Base-by-base conservation (phyloP, 306 rosid genomes). In the Arachis hypogaea region DNA sequence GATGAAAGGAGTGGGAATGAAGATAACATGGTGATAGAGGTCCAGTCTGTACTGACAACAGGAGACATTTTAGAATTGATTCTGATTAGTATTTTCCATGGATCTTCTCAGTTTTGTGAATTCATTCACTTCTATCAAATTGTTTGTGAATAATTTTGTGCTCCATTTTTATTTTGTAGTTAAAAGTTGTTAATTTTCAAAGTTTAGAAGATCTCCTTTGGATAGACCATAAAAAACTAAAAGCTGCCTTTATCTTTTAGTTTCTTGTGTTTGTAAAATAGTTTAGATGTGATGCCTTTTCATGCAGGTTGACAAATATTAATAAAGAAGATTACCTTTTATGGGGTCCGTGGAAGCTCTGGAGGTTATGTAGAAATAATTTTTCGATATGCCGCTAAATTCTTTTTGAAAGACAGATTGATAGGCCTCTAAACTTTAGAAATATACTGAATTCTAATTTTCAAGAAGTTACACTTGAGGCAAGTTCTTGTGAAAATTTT, bases 351-450 rank as follows among this genome's bases (percentile, higher is more conserved):
- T 18, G 98, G 98, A 82, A 85, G 96, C 85, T 91, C 95, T 61
- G 96, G 98, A 55, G 97, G 97, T 73, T 94, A 94, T 83, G 97
- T 90, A 3, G 95, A 89, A 89, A 89, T 91, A 57, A 78, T 94
- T 54, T 94, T 91, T 66, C 83, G 86, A 71, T 77, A 86, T 80
- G 96, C 93, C 63, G 94, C 95, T 10, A 88, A 85, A 59, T 74
- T 63, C 85, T 94, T 30, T 91, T 89, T 78, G 97, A 91, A 74
- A 89, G 78, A 82, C 87, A 84, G 66, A 80, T 88, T 44, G 85
- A 84, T 74, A 96, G 87, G 67, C 93, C 97, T 71, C 79, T 91
- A 74, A 88, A 81, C 70, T 91, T 91, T 65, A 94, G 65, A 80
- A 84, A 78, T 58, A 84, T 89, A 42, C 78, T 76, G 82, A 91